A percentile compares a stretch with the other conserved stretches of the same genome.
Conservation (phyloP, 257 asterid species). For the Nicotiana attenuata region DNA sequence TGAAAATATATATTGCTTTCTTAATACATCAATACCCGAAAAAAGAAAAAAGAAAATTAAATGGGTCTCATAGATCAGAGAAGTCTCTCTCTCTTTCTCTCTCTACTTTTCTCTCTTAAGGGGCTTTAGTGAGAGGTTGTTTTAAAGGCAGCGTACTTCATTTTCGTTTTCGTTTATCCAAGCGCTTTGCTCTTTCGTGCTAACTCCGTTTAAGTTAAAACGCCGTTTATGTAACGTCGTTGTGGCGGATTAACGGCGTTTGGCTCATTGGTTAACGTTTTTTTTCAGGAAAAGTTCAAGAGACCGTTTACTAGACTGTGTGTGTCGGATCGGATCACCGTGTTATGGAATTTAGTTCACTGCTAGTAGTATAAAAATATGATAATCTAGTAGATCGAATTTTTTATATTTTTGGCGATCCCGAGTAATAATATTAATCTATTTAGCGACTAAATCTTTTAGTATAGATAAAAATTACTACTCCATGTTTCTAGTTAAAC, state of each 20-base stretch:
- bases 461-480: not conserved
- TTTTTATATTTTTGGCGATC: not conserved
- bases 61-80: not conserved
- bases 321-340: conserved; percentile 3
- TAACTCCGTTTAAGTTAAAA: not conserved
- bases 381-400: conserved; percentile 1
- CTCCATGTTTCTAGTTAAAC: not conserved
- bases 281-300: not conserved
- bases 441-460: not conserved
- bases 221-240: not conserved
- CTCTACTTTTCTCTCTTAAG: not conserved
- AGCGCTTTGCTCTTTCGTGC: not conserved
- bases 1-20: not conserved
- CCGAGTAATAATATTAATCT: conserved; percentile 1
- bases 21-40: not conserved
- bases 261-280: not conserved
- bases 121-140: not conserved
- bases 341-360: not conserved
- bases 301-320: not conserved
- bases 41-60: not conserved
- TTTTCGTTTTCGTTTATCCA: not conserved
- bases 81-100: not conserved
- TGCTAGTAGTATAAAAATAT: not conserved
- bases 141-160: not conserved
- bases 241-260: not conserved